Base-by-base conservation (phyloP, 495 filamentous ascomycete genomes). In the Neurospora sublineolata region DNA sequence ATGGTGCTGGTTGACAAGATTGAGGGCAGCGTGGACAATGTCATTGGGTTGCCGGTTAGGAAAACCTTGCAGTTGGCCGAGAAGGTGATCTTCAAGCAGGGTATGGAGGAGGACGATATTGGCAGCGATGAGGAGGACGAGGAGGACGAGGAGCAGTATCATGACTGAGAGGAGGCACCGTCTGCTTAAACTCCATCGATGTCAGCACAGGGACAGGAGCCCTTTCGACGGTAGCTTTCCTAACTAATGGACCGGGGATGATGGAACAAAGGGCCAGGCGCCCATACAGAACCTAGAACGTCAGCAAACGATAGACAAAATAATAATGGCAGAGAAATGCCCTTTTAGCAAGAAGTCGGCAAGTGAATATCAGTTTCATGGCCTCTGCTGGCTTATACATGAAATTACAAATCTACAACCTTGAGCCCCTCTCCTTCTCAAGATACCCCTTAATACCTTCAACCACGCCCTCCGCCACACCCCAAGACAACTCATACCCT, bases 21-120 rank as follows among this genome's bases (percentile, higher is more conserved):
- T 71, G 90, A 97, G 74, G 96, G 95, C 8, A 88, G 88, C 64
- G 93, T 89, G 77, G 94, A 99, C 86, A 98, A 98, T 83, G 95
- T 98, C 8, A 88, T 99, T 69, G 95, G 96, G n/a, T 79, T 99
- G 83, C 95, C 95, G 38, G 82, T 99, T 70, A 87, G 93, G 78
- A 86, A 89, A 76, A 93, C 89, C 33, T 78, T 97, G 80, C 89
- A 88, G 81, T 77, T 97, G 71, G 94, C 96, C 75, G 93, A 99
- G 84, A 92, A 89, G 85, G 90, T 92, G 33, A 79, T 96, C 72
- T 84, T 88, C 70, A 80, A 78, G 72, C 85, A 87, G 77, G 80
- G 79, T 11, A 30, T 60, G 11, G 52, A 60, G 3, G 80, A 79
- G 67, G 74, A 64, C n/a, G 80, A 80, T 52, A 23, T 52, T 23